phyloP scores from a whole-genome alignment of 1,284 basidiomycete species.

The Apiotrichum brassicae region DNA sequence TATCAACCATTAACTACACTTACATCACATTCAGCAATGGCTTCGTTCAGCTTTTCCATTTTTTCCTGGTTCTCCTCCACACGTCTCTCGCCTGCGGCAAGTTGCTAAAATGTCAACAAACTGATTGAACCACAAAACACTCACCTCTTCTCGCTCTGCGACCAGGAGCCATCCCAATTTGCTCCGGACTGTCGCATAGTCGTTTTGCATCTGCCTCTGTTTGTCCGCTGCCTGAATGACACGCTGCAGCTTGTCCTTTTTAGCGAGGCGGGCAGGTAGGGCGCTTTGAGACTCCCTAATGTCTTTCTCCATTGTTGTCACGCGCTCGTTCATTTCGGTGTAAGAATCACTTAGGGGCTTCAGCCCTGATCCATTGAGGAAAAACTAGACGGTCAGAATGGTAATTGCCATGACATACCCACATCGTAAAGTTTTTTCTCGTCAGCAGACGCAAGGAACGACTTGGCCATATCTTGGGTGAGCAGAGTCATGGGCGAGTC shows the following conservation, averaged over 20 bases:
- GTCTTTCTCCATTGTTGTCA: conserved; percentile 20
- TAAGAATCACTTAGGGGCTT: conserved; percentile 84
- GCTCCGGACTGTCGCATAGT: conserved; percentile 36
- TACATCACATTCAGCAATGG: background rate
- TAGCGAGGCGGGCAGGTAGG: too few relatives aligned
- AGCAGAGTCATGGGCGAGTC: conserved; percentile 95
- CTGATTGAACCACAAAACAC: conserved; percentile 11
- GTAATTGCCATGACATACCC: conserved; percentile 20
- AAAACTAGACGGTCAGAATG: conserved; percentile 59
- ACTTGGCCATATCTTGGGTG: conserved; percentile 76
- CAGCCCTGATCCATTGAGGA: conserved; percentile 88
- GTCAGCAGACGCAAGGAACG: conserved; percentile 79
- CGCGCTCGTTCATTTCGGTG: conserved; percentile 56
- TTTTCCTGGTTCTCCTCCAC: too few relatives aligned
- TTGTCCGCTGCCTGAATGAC: conserved; percentile 67
- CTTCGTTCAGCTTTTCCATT: background rate
- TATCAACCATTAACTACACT: too few relatives aligned
- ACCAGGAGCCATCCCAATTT: conserved; percentile 90
- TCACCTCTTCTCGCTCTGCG: conserved; percentile 59
- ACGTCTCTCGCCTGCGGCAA: background rate
- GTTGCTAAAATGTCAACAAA: background rate
- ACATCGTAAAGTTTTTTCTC: conserved; percentile 87
- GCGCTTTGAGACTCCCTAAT: conserved; percentile 18
- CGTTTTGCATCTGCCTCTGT: conserved; percentile 9
- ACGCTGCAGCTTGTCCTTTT: conserved; percentile 19